Conservation (phyloP, 2,329 filamentous ascomycete species). For the Cordyceps cateniannulata region DNA sequence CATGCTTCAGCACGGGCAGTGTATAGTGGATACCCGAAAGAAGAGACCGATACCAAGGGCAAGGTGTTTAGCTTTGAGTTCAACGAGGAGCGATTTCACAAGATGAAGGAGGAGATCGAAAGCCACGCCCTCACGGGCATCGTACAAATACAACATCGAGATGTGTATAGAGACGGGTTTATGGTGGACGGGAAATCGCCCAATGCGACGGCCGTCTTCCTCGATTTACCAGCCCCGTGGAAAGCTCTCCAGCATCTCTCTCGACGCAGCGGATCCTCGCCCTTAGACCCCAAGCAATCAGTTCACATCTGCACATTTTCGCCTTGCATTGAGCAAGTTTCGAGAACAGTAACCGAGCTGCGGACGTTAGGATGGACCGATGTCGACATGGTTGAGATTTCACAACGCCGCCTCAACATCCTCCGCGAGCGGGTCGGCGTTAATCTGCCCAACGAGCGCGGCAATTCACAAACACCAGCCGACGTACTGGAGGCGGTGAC, state of each 20-base stretch:
- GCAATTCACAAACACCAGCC: slow-evolving; percentile 61
- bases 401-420: slow-evolving; percentile 72
- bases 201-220: slow-evolving; percentile 64
- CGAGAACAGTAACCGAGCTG: slow-evolving; percentile 73
- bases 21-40: slow-evolving; percentile 60
- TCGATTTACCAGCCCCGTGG: slow-evolving; percentile 79
- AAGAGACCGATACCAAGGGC: slow-evolving; percentile 43
- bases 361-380: slow-evolving; percentile 81
- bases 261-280: slow-evolving; percentile 49
- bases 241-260: slow-evolving; percentile 71
- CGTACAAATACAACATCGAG: slow-evolving; percentile 68
- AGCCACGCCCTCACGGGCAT: slow-evolving; percentile 59
- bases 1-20: slow-evolving; percentile 71
- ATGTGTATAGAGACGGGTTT: slow-evolving; percentile 74
- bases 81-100: slow-evolving; percentile 63
- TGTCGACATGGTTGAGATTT: slow-evolving; percentile 88
- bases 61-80: slow-evolving; percentile 81
- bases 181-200: slow-evolving; percentile 53
- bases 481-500: slow-evolving; percentile 74
- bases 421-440: slow-evolving; percentile 74
- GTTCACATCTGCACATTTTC: slow-evolving; percentile 89
- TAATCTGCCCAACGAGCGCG: slow-evolving; percentile 57
- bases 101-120: slow-evolving; percentile 63
- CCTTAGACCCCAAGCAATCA: slow-evolving; percentile 64
- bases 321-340: slow-evolving; percentile 94